Evolutionary conservation across 2,329 filamentous ascomycete genomes (phyloP), one percentile per base, ranked within the genome.

Genomic region (Tolypocladium paradoxum): DNA sequence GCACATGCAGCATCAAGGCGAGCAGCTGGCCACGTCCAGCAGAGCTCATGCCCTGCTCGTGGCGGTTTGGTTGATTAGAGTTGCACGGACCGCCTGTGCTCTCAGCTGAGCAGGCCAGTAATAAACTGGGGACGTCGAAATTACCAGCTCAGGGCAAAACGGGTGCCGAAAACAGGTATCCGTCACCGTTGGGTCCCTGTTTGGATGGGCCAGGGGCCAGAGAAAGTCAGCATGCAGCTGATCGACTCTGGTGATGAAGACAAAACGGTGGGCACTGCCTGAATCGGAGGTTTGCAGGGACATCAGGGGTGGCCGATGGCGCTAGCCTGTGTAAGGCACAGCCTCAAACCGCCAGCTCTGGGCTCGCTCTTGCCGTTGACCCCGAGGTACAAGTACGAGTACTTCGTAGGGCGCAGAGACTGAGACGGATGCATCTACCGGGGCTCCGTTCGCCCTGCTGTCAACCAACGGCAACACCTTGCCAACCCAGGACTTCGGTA

Each of bases 231-330:
- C n/a, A 45, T 40, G 40, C 40, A 16, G 40, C 6, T 24, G 6
- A 4, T 45, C 20, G 27, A 45, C 14, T 6, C 18, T 14, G 22
- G 40, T 29, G 40, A 27, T 14, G 18, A 12, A 45, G 40, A 45
- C 40, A 35, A 49, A 36, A 11, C 33, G 43, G 43, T 29, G 14
- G 5, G 22, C n/a, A n/a, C 22, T 50, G 27, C 53, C 35, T 40
- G 48, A 45, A 60, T 60, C 58, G 58, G 53, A 54, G 33, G 54
- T 58, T 60, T 45, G 55, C 53, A 58, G 54, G 52, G 50, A 38
- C 50, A 60, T 59, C 58, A 60, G 57, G 53, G 55, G 54, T 49
- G 20, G 48, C 53, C 54, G 53, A 58, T 53, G 52, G 48, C 55
- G 57, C 58, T 56, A 57, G 46, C 20, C 54, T 50, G 45, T 49